Conservation (phyloP, 805 yeast genomes). For the Ogataea parapolymorpha region DNA sequence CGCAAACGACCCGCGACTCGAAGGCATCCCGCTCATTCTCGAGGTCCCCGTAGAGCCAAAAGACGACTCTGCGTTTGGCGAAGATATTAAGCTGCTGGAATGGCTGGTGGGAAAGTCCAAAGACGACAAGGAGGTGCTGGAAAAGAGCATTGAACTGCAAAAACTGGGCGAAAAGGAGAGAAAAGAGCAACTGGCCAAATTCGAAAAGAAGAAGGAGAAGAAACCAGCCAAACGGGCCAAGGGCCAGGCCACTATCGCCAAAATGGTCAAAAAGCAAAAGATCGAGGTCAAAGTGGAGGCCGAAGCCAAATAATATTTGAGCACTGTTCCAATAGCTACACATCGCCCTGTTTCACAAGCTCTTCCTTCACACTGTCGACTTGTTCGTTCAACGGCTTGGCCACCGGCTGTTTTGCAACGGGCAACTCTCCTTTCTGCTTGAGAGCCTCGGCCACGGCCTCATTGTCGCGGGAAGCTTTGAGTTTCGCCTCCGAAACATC, state of each 20-base stretch:
- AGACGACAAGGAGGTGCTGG: constrained; percentile 54
- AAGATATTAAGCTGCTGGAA: constrained; percentile 77
- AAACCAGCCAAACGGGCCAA: constrained; percentile 38
- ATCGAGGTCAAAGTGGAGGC: constrained; percentile 9
- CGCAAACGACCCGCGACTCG: constrained; percentile 63
- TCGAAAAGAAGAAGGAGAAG: constrained; percentile 55
- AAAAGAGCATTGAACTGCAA: constrained; percentile 47
- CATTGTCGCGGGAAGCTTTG: constrained; percentile 18
- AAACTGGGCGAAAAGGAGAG: constrained; percentile 67
- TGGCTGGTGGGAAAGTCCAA: constrained; percentile 62
- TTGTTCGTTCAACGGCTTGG: constrained; percentile 30
- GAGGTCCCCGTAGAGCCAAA: constrained; percentile 76
- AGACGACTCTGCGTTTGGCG: constrained; percentile 67
- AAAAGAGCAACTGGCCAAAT: constrained; percentile 62
- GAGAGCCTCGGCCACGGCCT: constrained; percentile 23
- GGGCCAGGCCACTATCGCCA: constrained; percentile 22
- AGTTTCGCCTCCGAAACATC: constrained; percentile 14
- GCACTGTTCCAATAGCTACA: neutral
- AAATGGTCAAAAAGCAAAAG: constrained; percentile 24
- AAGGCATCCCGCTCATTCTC: constrained; percentile 71
- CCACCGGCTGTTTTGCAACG: constrained; percentile 24
- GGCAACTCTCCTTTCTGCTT: constrained; percentile 25
- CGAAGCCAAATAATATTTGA: neutral
- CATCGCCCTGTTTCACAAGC: neutral
- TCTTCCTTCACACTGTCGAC: constrained; percentile 17